Conservation (phyloP, 805 yeast genomes). For the Ogataea angusta region DNA sequence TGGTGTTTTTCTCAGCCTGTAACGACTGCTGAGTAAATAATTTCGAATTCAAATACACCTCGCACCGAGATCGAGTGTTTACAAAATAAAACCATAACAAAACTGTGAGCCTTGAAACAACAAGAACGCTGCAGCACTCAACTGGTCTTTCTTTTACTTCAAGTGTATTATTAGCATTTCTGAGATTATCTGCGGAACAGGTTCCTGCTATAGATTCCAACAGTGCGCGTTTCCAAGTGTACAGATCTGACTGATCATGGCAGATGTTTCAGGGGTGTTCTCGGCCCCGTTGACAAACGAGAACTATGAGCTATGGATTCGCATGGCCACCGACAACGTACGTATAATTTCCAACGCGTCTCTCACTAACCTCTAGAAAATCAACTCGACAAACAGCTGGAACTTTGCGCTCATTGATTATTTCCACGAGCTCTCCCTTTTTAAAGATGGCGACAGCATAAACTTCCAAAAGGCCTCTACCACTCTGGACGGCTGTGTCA, state of each 20-base stretch:
- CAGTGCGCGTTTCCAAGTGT: no score
- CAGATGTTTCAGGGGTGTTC: conserved; percentile 16
- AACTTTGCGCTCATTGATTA: conserved; percentile 87
- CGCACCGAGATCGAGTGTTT: conserved; percentile 6
- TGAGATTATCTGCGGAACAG: no score
- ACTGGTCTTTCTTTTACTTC: not conserved
- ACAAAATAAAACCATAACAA: conserved; percentile 11
- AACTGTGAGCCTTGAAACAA: not conserved
- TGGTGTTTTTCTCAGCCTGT: conserved; percentile 17
- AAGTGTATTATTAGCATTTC: no score
- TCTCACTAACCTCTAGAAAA: conserved; percentile 41
- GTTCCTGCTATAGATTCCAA: no score
- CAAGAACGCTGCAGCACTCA: not conserved
- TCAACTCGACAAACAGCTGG: conserved; percentile 85
- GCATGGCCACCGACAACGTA: conserved; percentile 69
- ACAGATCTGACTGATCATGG: conserved; percentile 7
- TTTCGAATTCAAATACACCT: conserved; percentile 1
- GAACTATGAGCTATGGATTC: conserved; percentile 77
- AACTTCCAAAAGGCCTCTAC: conserved; percentile 90
- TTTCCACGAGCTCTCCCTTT: conserved; percentile 75
- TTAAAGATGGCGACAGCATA: conserved; percentile 72
- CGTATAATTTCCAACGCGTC: conserved; percentile 6
- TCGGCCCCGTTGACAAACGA: conserved; percentile 32
- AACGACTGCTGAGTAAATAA: conserved; percentile 2
- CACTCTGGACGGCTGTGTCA: conserved; percentile 91